Percentiles rank a stretch among this genome's conserved stretches.
Evolutionary conservation across 768 basidiomycete genomes (phyloP).

Genomic region (Pisolithus orientalis): DNA sequence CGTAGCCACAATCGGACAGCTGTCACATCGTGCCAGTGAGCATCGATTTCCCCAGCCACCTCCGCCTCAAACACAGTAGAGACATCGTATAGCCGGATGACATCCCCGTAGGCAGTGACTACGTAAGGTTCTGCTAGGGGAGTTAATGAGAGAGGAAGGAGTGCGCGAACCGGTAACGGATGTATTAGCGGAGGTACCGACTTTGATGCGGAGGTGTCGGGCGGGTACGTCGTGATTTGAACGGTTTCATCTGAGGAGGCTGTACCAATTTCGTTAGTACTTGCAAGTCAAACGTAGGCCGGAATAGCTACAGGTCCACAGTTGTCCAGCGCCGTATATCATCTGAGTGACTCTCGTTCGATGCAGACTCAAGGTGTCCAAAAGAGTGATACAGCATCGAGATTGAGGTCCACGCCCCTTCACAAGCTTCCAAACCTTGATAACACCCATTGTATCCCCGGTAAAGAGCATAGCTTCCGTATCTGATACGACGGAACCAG

Average conservation of each 20-base stretch:
- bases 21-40: conserved; percentile 82
- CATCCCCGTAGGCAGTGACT: conserved; percentile 79
- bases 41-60: conserved; percentile 50
- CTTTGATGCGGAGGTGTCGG: conserved; percentile 26
- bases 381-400: conserved; percentile 46
- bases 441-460: conserved; percentile 87
- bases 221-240: conserved; percentile 48
- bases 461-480: conserved; percentile 58
- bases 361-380: conserved; percentile 61
- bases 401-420: conserved; percentile 32
- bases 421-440: conserved; percentile 72
- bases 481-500: conserved; percentile 45
- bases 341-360: conserved; percentile 82
- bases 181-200: conserved; percentile 48
- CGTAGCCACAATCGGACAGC: conserved; percentile 70
- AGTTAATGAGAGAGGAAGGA: conserved; percentile 42
- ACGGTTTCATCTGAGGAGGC: conserved; percentile 89
- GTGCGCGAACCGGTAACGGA: conserved; percentile 57
- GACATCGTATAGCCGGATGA: conserved; percentile 75
- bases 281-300: background rate
- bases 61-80: conserved; percentile 63
- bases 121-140: conserved; percentile 66
- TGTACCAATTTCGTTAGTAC: conserved; percentile 24
- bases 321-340: conserved; percentile 52
- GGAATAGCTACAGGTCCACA: conserved; percentile 74